phyloP scores from a whole-genome alignment of 148 eudicot genomes.

The Spergularia marina region DNA sequence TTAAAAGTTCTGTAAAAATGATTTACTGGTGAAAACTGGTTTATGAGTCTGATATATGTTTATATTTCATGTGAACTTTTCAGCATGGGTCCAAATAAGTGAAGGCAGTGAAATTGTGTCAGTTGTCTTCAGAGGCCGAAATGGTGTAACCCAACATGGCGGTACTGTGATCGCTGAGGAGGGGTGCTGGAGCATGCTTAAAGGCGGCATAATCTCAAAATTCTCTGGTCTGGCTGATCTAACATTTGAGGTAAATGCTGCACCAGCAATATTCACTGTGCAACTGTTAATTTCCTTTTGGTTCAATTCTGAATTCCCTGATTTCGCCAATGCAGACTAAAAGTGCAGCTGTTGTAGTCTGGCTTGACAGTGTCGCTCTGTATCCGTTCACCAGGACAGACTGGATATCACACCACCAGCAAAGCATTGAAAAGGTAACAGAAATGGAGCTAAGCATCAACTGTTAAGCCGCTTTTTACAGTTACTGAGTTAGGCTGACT shows the following conservation, averaged over 20 bases:
- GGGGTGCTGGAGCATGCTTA: slow-evolving; percentile 76
- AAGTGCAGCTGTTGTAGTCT: slow-evolving; percentile 37
- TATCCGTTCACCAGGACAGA: slow-evolving; percentile 65
- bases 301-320: not conserved
- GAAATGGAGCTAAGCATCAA: not conserved
- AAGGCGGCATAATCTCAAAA: slow-evolving; percentile 51
- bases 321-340: slow-evolving; percentile 37
- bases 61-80: slow-evolving; percentile 1
- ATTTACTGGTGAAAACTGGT: not conserved
- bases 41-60: not conserved
- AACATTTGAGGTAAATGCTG: slow-evolving; percentile 33
- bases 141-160: slow-evolving; percentile 28
- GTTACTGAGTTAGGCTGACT: not conserved
- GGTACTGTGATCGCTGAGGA: slow-evolving; percentile 51
- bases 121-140: slow-evolving; percentile 26
- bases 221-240: slow-evolving; percentile 30
- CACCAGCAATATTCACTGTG: not conserved
- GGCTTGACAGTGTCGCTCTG: slow-evolving; percentile 63
- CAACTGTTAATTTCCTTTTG: not conserved
- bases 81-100: slow-evolving; percentile 63
- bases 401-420: slow-evolving; percentile 63
- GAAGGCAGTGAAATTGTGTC: slow-evolving; percentile 41
- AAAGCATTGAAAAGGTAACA: slow-evolving; percentile 55
- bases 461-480: not conserved
- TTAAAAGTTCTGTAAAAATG: not conserved